Evolutionary conservation across 2,329 filamentous ascomycete genomes (phyloP), one percentile per base, ranked within the genome.

Genomic region (Alternaria arbusti): DNA sequence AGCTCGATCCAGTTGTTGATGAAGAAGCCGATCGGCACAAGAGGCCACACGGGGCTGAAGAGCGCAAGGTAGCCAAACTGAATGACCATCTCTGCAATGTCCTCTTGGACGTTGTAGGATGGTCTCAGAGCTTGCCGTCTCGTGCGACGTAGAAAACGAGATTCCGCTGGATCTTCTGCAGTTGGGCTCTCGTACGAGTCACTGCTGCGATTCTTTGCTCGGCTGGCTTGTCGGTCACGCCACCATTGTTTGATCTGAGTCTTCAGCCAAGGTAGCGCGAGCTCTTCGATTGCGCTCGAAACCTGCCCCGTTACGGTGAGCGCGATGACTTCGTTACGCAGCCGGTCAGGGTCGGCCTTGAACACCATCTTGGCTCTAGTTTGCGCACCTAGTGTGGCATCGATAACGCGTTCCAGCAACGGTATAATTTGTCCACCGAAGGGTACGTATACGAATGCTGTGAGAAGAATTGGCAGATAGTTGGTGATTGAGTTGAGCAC

Each of bases 1-100:
- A 78, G 65, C 46, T 79, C 77, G 51, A 79, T 66, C 77, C 76
- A 79, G 46, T 78, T 78, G 60, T 78, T 78, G 62, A 79, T 71
- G 45, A 79, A 72, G 59, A 79, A 79, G 6, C 75, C 76, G 32
- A 79, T 77, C 3, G 73, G 70, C 10, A 78, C 70, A 6, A 78
- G 69, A 4, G 77, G 77, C 77, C 76, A 79, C 1, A 79, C 76
- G 0, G 76, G 73, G 30, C 71, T 75, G 61, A 79, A 79, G 5
- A 79, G 65, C 1, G 77, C 73, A 8, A 79, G 70, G 46, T 79
- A 79, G 3, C 77, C 76, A 49, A 77, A 78, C 51, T 79, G 77
- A 15, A 78, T 73, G 8, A 79, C 77, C 75, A 79, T 78, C 56
- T 79, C 76, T 0, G 70, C 70, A 43, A 77, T 70, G 46, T 78